Conservation (phyloP, 2,329 filamentous ascomycete species). For the Plectosphaerella plurivora region DNA sequence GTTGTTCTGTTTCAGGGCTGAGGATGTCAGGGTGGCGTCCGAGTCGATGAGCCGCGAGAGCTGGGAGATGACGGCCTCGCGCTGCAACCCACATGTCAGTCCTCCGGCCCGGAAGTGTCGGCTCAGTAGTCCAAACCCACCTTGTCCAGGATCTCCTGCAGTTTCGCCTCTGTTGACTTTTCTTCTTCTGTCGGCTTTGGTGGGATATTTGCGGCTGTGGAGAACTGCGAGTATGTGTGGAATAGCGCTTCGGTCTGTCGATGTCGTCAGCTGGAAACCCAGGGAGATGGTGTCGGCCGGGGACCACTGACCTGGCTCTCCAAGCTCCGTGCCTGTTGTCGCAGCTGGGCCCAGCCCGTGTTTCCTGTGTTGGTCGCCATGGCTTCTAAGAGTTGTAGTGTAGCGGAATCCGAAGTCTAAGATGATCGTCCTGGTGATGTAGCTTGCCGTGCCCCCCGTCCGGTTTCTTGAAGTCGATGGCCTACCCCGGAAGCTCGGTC, state of each 20-base stretch:
- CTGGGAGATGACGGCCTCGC: constrained; percentile 76
- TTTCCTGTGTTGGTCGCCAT: constrained; percentile 53
- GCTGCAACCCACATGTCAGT: constrained; percentile 43
- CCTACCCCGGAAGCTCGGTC: too few relatives aligned
- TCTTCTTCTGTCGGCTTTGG: constrained; percentile 84
- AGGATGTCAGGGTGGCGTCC: constrained; percentile 79
- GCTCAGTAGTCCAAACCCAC: constrained; percentile 34
- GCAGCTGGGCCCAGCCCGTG: constrained; percentile 85
- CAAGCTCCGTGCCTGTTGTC: constrained; percentile 82
- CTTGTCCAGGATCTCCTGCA: constrained; percentile 81
- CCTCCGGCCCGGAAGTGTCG: not conserved
- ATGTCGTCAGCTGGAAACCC: constrained; percentile 6
- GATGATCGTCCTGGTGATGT: too few relatives aligned
- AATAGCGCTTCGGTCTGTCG: constrained; percentile 76
- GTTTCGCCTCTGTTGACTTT: constrained; percentile 68
- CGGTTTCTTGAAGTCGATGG: too few relatives aligned
- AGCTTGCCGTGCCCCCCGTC: too few relatives aligned
- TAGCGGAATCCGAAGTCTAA: not conserved
- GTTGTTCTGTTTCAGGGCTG: constrained; percentile 96
- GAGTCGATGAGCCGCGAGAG: constrained; percentile 88
- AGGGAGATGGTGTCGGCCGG: not conserved
- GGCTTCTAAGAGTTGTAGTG: constrained; percentile 7
- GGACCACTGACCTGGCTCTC: constrained; percentile 72
- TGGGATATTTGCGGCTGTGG: constrained; percentile 72
- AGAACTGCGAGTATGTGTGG: constrained; percentile 87